Base-by-base conservation (phyloP, 495 filamentous ascomycete species). In the Platismatia glauca region DNA sequence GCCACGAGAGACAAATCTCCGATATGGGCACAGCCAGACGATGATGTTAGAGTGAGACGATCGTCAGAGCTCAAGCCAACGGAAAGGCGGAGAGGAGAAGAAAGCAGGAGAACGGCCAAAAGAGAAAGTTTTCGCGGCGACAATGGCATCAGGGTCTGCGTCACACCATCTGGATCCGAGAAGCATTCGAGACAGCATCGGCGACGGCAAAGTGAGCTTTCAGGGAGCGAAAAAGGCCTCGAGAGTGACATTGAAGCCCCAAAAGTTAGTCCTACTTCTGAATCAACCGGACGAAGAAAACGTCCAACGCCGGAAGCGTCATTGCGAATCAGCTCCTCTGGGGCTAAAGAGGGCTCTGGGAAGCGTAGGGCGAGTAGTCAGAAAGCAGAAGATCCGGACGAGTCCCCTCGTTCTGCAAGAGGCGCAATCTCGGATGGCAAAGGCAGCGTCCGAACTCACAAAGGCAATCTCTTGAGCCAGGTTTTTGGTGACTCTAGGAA, bases 401-500 rank as follows among this genome's bases (percentile, higher is more conserved):
- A 60, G 20, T 60, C 58, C 9, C 48, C 60, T 59, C 39, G 29
- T 18, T 60, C 48, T 39, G 15, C 55, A 27, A 44, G 27, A 57
- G 50, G 60, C 16, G 35, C 33, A 22, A 58, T n/a, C 46, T 61
- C 60, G 12, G 57, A 65, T 41, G 33, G 27, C 8, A 64, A 65
- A 24, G 61, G 37, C 5, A 64, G 71, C 24, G 58, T 66, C 24
- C 77, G 77, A 38, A 64, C 71, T 22, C 76, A 77, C 20, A 82
- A 79, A 60, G 74, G 76, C 22, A 78, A 79, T 7, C 74, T 81
- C 37, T 72, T 81, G 50, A 75, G 70, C 66, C 82, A 75, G 60
- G 78, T 78, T 71, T 72, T 75, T 66, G 81, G 72, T 58, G 80
- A 73, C 71, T 82, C 75, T 53, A 81, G 70, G 60, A 81, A 80